Conservation (phyloP, 768 basidiomycete species). For the Daedalea quercina region DNA sequence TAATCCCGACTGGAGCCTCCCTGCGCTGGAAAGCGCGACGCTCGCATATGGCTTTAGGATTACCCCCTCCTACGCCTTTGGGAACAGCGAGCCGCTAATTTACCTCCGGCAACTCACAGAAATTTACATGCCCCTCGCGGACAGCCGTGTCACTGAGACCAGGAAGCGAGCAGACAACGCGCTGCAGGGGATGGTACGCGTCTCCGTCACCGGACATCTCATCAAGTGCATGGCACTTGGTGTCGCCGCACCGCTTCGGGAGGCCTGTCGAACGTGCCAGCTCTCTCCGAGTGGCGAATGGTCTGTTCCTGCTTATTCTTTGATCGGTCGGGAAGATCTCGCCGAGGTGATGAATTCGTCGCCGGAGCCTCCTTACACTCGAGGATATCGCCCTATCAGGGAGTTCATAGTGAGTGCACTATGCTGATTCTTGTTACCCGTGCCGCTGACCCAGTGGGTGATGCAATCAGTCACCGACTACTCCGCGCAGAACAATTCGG, state of each 20-base stretch:
- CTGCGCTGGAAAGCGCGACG: conserved; percentile 27
- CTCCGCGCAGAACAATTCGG: conserved; percentile 43
- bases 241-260: conserved; percentile 70
- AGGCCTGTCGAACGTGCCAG: conserved; percentile 82
- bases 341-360: conserved; percentile 51
- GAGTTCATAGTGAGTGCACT: conserved; percentile 47
- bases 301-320: conserved; percentile 59
- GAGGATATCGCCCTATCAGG: conserved; percentile 51
- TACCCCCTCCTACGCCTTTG: conserved; percentile 54
- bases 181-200: conserved; percentile 46
- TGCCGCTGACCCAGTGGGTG: conserved; percentile 1
- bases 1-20: conserved; percentile 64
- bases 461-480: conserved; percentile 39
- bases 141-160: conserved; percentile 39
- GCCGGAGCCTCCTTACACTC: conserved; percentile 37
- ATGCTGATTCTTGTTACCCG: not conserved
- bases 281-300: conserved; percentile 68
- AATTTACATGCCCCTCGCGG: conserved; percentile 55
- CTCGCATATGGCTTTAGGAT: conserved; percentile 33
- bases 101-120: conserved; percentile 46
- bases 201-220: conserved; percentile 38
- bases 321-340: conserved; percentile 71
- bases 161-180: conserved; percentile 66
- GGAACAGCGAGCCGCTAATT: conserved; percentile 50
- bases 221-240: conserved; percentile 60